Evolutionary conservation across 2,329 filamentous ascomycete species (phyloP), one percentile per base, ranked within the genome.

Genomic region (Fusarium bulbicola): DNA sequence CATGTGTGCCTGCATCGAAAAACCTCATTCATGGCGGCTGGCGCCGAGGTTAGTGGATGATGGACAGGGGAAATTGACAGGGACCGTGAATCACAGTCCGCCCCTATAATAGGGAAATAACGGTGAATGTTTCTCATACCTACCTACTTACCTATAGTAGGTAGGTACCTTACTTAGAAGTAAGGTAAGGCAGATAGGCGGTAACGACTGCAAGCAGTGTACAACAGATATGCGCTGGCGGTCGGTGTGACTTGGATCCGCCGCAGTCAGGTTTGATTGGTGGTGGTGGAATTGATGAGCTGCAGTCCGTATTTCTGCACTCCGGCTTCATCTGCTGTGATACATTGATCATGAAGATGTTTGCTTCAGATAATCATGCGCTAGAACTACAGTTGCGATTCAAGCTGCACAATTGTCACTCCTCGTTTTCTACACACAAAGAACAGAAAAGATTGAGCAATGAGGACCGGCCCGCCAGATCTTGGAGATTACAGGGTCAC

Each of bases 401-500:
- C 24, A 59, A 40, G 61, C 60, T 64, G 63, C 59, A 72, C 70
- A 28, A 24, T 30, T 34, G 21, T 43, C 28, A 40, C 42, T 59
- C 37, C 53, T 63, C 68, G 63, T 71, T 72, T 72, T 63, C 65
- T 49, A 63, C 50, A 53, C 40, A 54, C 30, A 46, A 21, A 30
- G 45, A 61, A 66, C 26, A 59, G 46, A 63, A 58, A 70, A 20
- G 40, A 50, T 39, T 58, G 60, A 52, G 54, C 24, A 62, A 59
- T 61, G 42, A 66, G 58, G 64, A 59, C 32, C 66, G 58, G 49
- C 49, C 70, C 61, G 58, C 37, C 52, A 70, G 70, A 77, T 77
- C 65, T 60, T 75, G 72, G 73, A 77, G 66, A 77, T 74, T 74
- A 66, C 64, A 77, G 73, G 75, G 73, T 59, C 65, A 53, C 39